A percentile compares a stretch with the other conserved stretches of the same genome.
These are phyloP conservation scores for Pyrus pyrifolia DNA, from an alignment of 306 rosid species.

Conservation along the genomic window DNA sequence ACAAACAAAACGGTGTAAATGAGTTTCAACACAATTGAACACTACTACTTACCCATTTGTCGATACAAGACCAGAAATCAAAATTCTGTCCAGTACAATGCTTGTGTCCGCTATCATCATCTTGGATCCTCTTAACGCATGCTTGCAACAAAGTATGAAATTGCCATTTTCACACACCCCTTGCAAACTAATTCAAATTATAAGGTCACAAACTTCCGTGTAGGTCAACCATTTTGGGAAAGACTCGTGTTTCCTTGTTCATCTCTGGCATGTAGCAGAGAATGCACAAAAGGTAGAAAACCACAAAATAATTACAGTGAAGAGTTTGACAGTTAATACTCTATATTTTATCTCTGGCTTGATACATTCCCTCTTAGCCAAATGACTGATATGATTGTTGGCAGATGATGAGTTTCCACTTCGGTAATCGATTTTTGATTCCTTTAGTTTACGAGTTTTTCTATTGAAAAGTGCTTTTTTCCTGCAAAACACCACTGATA, in stretches of 20 bases:
- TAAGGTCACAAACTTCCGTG: background rate
- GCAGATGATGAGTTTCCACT: too few species aligned
- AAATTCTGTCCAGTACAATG: conserved; percentile 98
- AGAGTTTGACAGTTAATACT: too few species aligned
- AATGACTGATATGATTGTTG: too few species aligned
- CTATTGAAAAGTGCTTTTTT: too few species aligned
- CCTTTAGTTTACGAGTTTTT: too few species aligned
- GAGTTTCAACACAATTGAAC: background rate
- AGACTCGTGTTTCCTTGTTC: too few species aligned
- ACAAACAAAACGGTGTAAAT: background rate
- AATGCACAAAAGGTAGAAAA: too few species aligned
- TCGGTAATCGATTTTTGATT: too few species aligned
- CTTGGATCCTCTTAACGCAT: conserved; percentile 75
- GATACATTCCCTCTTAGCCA: too few species aligned
- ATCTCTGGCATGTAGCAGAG: too few species aligned
- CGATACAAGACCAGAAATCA: conserved; percentile 86
- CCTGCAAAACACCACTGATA: too few species aligned
- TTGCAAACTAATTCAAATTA: background rate
- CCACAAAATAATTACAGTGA: too few species aligned
- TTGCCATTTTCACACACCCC: background rate
- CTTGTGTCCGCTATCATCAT: conserved; percentile 56
- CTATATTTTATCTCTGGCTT: background rate
- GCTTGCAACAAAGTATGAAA: conserved; percentile 40
- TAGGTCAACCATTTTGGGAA: background rate
- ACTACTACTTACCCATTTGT: conserved; percentile 80